Base-by-base conservation (phyloP, 176 grass and related monocot species). In the Carex kokanica region DNA sequence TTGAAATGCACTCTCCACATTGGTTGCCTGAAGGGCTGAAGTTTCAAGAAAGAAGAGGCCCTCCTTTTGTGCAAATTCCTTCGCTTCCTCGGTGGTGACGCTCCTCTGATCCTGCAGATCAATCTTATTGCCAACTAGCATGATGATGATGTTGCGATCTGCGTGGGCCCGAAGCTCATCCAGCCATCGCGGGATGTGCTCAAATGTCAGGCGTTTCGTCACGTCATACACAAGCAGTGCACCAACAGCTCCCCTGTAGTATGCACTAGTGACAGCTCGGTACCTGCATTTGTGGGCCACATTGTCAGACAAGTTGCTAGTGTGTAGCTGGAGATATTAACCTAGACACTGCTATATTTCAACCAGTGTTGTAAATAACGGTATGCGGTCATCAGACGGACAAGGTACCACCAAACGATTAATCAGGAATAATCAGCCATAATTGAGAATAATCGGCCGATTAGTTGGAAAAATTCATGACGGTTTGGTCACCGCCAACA, bases 181-280 rank as follows among this genome's bases (percentile, higher is more conserved):
- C 17, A 94, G 88, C 92, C 92, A 94, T 41, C 90, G 90, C 1
- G 85, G 92, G 72, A 94, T 94, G 78, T 94, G 92, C 63, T 94
- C 92, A 9, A 94, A 94, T 81, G 89, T 91, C 10, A 87, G 92
- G 81, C 85, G 90, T 55, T 91, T 94, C 11, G 92, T 94, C 27
- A 91, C 89, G 41, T 94, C 92, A 36, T 91, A 94, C 10, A 94
- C 92, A 41, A 94, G 78, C 36, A 90, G 56, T 72, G 92, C 92
- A 57, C 90, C 90, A 38, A 94, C 77, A 25, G 88, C 92, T 27
- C 90, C 89, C 68, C 92, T 88, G 77, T 94, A 94, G 34, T 94
- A 94, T 21, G 92, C 90, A 41, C 90, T 94, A 24, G 92, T 94
- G 29, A 94, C 92, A 74, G 92, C 92, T 31, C 90, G 83, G 52